These are phyloP conservation scores for Candida tetrigidarum DNA, from an alignment of 1,139 yeast genomes.

Conservation along the genomic window DNA sequence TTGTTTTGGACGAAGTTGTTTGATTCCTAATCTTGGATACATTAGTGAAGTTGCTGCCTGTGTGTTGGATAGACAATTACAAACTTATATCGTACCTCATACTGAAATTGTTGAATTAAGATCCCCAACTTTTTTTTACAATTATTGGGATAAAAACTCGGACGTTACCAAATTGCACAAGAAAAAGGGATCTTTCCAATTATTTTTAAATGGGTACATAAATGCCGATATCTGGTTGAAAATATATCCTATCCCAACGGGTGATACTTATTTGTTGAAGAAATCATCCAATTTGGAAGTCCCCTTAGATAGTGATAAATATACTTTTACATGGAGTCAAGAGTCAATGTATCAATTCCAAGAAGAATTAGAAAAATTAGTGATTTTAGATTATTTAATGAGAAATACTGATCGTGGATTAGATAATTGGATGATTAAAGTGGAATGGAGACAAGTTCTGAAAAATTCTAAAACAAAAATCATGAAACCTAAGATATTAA, in stretches of 20 bases:
- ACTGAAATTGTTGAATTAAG: constrained; percentile 62
- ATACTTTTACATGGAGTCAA: constrained; percentile 58
- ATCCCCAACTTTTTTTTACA: constrained; percentile 59
- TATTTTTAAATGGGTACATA: constrained; percentile 59
- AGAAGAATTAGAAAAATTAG: constrained; percentile 68
- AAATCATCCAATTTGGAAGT: constrained; percentile 24
- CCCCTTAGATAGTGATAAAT: constrained; percentile 19
- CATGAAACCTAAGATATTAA: constrained; percentile 45
- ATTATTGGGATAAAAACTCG: constrained; percentile 47
- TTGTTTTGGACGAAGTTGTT: constrained; percentile 73
- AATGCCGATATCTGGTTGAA: constrained; percentile 67
- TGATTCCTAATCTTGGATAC: constrained; percentile 75
- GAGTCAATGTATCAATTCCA: constrained; percentile 55
- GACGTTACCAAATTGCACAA: constrained; percentile 33
- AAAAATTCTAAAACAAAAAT: constrained; percentile 14
- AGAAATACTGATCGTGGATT: constrained; percentile 76
- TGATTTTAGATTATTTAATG: constrained; percentile 72
- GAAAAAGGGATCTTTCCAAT: constrained; percentile 71
- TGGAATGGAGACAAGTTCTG: constrained; percentile 46
- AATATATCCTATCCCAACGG: constrained; percentile 58
- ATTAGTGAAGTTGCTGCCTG: constrained; percentile 77
- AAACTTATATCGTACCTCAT: constrained; percentile 64
- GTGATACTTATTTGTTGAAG: constrained; percentile 24
- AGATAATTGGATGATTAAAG: constrained; percentile 79
- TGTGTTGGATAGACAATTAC: constrained; percentile 60